These are phyloP conservation scores for Rhynchosporium agropyri DNA, from an alignment of 2,329 filamentous ascomycete genomes.

Conservation along the genomic window DNA sequence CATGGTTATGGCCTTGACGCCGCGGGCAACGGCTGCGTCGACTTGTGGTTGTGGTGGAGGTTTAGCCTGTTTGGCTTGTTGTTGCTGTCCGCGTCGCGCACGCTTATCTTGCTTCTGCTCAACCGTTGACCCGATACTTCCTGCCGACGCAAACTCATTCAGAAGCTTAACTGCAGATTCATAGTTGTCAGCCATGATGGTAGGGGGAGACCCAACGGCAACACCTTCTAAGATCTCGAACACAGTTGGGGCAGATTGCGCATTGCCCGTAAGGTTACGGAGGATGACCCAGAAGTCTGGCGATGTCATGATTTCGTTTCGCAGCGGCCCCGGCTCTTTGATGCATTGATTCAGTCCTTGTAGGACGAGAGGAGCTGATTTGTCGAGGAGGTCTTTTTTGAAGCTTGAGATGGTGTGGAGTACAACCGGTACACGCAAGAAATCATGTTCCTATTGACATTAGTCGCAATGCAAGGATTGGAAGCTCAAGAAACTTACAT, in stretches of 20 bases:
- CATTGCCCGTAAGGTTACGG: constrained; percentile 69
- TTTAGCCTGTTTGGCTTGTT: constrained; percentile 50
- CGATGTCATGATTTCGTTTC: constrained; percentile 92
- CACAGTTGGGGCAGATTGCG: constrained; percentile 73
- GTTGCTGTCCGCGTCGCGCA: constrained; percentile 45
- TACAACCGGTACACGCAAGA: constrained; percentile 87
- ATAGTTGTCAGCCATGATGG: constrained; percentile 94
- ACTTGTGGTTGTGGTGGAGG: constrained; percentile 56
- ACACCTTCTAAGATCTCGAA: constrained; percentile 86
- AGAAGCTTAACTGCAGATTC: constrained; percentile 82
- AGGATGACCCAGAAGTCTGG: constrained; percentile 97
- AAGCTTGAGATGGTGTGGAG: constrained; percentile 91
- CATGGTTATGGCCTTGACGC: constrained; percentile 77
- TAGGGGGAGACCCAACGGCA: constrained; percentile 69
- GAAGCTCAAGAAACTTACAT: constrained; percentile 59
- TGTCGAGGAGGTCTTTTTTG: constrained; percentile 73
- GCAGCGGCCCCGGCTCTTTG: constrained; percentile 72
- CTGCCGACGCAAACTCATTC: constrained; percentile 86
- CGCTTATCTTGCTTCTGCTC: constrained; percentile 69
- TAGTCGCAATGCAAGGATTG: constrained; percentile 35
- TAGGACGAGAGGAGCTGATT: constrained; percentile 74
- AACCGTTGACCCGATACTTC: constrained; percentile 68
- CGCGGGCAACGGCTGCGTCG: constrained; percentile 73
- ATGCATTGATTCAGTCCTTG: constrained; percentile 82
- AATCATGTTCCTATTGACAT: constrained; percentile 72